A percentile compares a stretch with the other conserved stretches of the same genome.
phyloP scores from a whole-genome alignment of 306 rosid species.

The Coriaria nepalensis region DNA sequence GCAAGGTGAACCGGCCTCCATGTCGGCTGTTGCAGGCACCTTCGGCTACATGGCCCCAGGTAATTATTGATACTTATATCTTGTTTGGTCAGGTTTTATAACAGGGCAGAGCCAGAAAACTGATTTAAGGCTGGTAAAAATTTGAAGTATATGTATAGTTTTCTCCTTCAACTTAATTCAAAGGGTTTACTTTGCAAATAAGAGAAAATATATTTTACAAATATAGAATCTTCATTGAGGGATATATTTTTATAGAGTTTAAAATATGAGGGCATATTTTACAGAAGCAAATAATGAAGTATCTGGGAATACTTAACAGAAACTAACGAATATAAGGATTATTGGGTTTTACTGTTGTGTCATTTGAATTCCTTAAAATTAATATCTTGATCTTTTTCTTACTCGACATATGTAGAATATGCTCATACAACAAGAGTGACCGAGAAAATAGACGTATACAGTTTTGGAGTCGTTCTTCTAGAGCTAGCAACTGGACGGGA shows the following conservation, averaged over 20 bases:
- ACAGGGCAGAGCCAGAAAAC: neutral
- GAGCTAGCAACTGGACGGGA: constrained; percentile 62
- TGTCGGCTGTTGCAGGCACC: constrained; percentile 76
- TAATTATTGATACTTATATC: constrained; percentile 1
- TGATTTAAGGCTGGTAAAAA: neutral
- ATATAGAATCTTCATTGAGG: too few species aligned
- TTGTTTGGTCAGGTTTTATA: neutral
- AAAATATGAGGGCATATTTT: too few species aligned
- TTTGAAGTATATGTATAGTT: neutral
- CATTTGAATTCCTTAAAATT: neutral
- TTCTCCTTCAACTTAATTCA: too few species aligned
- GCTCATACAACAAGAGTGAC: constrained; percentile 43
- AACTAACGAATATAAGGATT: too few species aligned
- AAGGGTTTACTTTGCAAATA: neutral
- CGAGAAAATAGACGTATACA: constrained; percentile 67
- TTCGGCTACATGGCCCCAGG: constrained; percentile 97
- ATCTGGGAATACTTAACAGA: too few species aligned
- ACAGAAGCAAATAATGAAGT: too few species aligned
- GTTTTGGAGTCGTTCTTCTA: constrained; percentile 65
- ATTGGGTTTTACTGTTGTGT: neutral
- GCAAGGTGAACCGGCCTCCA: constrained; percentile 58
- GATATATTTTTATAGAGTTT: too few species aligned
- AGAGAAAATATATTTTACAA: neutral
- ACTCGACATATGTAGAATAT: constrained; percentile 30
- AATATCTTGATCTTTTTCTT: neutral